Percentiles rank a stretch among this genome's conserved stretches.
These are phyloP conservation scores for Starmerella ratchasimensis DNA, from an alignment of 805 yeast genomes.

Conservation along the genomic window DNA sequence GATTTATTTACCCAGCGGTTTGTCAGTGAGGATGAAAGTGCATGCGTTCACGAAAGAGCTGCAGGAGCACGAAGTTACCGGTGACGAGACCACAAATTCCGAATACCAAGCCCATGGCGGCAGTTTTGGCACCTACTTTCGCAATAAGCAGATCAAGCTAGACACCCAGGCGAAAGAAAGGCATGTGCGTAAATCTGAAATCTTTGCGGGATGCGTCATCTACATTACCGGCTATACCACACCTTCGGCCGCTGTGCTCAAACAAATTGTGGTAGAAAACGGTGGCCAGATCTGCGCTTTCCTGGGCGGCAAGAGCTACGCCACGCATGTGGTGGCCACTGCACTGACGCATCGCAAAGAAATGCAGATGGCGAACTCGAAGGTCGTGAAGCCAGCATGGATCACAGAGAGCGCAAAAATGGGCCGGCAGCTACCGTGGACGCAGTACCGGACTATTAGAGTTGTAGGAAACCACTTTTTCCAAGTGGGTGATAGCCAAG, in stretches of 20 bases:
- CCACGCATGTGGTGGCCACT: conserved; percentile 76
- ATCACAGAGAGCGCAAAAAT: conserved; percentile 46
- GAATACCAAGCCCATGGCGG: conserved; percentile 29
- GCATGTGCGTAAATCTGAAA: conserved; percentile 33
- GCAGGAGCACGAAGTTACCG: conserved; percentile 10
- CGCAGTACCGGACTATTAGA: conserved; percentile 31
- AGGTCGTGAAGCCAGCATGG: conserved; percentile 78
- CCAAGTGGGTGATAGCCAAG: neutral
- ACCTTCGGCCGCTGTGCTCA: conserved; percentile 65
- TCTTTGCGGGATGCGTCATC: conserved; percentile 52
- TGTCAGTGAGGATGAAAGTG: conserved; percentile 1
- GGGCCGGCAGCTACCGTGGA: conserved; percentile 50
- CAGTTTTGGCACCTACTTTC: conserved; percentile 52
- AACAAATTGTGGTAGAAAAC: conserved; percentile 52
- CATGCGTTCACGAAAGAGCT: conserved; percentile 16
- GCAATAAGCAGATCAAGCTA: conserved; percentile 47
- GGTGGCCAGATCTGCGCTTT: conserved; percentile 71
- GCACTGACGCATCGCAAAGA: conserved; percentile 64
- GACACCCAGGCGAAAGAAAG: conserved; percentile 29
- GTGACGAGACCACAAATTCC: conserved; percentile 8
- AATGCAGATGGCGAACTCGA: conserved; percentile 48
- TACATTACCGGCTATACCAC: conserved; percentile 82
- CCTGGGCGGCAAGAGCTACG: conserved; percentile 54
- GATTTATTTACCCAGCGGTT: too few species aligned
- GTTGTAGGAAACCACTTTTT: neutral